phyloP scores from a whole-genome alignment of 108 stramenopile species.

The Cyclotella distinguenda region DNA sequence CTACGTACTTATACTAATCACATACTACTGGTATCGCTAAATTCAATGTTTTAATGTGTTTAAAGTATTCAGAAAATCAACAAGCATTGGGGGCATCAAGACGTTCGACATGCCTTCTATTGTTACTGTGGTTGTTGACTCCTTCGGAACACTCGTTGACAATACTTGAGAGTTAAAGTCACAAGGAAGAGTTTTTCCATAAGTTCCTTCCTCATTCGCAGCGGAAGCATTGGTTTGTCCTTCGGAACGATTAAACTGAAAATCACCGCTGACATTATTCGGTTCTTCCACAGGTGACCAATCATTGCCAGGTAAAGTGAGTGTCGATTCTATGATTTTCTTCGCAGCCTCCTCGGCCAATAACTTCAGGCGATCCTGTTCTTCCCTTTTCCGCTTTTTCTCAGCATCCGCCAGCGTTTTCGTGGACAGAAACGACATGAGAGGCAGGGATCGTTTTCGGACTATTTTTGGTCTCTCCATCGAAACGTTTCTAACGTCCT shows the following conservation, averaged over 20 bases:
- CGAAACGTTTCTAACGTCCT: too few species aligned
- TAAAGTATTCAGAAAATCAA: conserved; percentile 15
- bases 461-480: not conserved
- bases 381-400: conserved; percentile 29
- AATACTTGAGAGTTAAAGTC: not conserved
- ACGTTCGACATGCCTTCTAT: conserved; percentile 25
- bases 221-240: not conserved
- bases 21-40: too few species aligned
- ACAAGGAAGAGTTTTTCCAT: not conserved
- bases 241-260: not conserved
- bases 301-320: conserved; percentile 1
- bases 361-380: conserved; percentile 4
- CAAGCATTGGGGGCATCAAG: conserved; percentile 36
- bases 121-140: not conserved
- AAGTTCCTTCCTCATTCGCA: not conserved
- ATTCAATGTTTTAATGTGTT: conserved; percentile 5
- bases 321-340: conserved; percentile 18
- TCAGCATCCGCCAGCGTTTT: conserved; percentile 28
- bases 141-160: not conserved
- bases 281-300: not conserved
- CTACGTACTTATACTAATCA: too few species aligned
- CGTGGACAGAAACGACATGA: conserved; percentile 25
- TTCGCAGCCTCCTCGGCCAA: conserved; percentile 32
- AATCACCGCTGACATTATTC: not conserved
- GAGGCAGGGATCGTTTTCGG: conserved; percentile 23